Base-by-base conservation (phyloP, 306 rosid genomes). In the Fragaria iinumae region DNA sequence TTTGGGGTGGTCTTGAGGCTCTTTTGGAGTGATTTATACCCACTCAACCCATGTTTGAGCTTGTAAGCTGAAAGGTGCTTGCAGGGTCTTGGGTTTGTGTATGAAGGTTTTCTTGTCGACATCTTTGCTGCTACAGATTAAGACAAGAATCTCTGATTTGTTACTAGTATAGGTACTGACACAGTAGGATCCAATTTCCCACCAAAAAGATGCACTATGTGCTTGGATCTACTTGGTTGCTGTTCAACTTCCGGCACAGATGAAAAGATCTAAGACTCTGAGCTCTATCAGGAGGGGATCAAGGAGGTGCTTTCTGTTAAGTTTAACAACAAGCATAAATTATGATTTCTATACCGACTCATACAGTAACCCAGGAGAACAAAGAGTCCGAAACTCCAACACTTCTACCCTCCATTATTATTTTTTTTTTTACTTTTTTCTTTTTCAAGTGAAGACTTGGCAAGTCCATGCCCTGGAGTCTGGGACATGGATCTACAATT, bases 41-140 rank as follows among this genome's bases (percentile, higher is more conserved):
- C 92, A 79, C 66, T 84, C 67, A 86, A 72, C 29, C 96, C 92
- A 62, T 88, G 85, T 56, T 87, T 90, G 83, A 87, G 91, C 93
- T 91, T 93, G 88, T 88, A 90, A 77, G 88, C 97, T 76, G 79
- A 84, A 21, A 91, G 96, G 77, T 93, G 98, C 50, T 83, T 78
- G 83, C 98, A 93, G 36, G 88, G 90, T 82, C 84, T 84, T 81
- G 89, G 97, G 84, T 84, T 91, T 76, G 93, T 59, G 91, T 82
- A 85, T 34, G 80, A 84, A 80, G 90, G 83, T 85, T 84, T 93
- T 77, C 81, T 86, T 45, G 74, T 79, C 55, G 87, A 79, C 98
- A 91, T 93, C 50, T 59, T 59, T 32, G 34, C 34, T 62, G 72
- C 34, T 20, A 3, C 38, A 27, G 79, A 67, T 57, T 67, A 66